A percentile compares a stretch with the other conserved stretches of the same genome.
Evolutionary conservation across 768 basidiomycete species (phyloP).

Genomic region (Collybiopsis luxurians): DNA sequence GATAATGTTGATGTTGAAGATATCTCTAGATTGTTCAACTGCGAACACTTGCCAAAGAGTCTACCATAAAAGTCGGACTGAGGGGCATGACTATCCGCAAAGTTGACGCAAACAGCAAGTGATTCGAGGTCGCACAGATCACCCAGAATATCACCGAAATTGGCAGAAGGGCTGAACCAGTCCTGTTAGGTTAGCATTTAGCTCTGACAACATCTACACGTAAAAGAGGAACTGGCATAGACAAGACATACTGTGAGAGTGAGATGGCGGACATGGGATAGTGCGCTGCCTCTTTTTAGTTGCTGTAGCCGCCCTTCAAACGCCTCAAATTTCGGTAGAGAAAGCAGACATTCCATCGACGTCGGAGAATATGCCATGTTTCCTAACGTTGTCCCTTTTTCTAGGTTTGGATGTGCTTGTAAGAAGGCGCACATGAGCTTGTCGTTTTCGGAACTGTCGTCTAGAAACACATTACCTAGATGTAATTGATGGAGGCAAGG

Average conservation of each 20-base stretch:
- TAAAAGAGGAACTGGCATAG: neutral
- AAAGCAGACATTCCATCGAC: conserved; percentile 10
- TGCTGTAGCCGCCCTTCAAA: conserved; percentile 17
- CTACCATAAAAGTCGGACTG: conserved; percentile 11
- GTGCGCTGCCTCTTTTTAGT: conserved; percentile 10
- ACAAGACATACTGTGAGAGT: conserved; percentile 3
- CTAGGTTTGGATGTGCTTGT: conserved; percentile 13
- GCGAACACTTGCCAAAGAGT: conserved; percentile 11
- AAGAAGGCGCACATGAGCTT: conserved; percentile 10
- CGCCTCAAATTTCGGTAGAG: conserved; percentile 9
- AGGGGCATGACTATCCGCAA: conserved; percentile 9
- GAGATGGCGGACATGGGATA: conserved; percentile 10
- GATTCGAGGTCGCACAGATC: conserved; percentile 8
- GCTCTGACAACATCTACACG: neutral
- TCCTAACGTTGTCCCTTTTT: conserved; percentile 8
- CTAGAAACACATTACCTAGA: conserved; percentile 11
- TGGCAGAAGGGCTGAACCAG: conserved; percentile 18
- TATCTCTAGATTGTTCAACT: conserved; percentile 12
- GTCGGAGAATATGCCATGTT: conserved; percentile 9
- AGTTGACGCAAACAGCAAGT: conserved; percentile 16
- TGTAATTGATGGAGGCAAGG: conserved; percentile 12
- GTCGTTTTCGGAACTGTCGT: conserved; percentile 5
- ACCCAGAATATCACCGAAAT: conserved; percentile 13
- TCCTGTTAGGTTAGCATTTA: conserved; percentile 3
- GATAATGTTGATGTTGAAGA: conserved; percentile 13